These are phyloP conservation scores for Cystobasidium ongulense DNA, from an alignment of 768 basidiomycete genomes.

Conservation along the genomic window DNA sequence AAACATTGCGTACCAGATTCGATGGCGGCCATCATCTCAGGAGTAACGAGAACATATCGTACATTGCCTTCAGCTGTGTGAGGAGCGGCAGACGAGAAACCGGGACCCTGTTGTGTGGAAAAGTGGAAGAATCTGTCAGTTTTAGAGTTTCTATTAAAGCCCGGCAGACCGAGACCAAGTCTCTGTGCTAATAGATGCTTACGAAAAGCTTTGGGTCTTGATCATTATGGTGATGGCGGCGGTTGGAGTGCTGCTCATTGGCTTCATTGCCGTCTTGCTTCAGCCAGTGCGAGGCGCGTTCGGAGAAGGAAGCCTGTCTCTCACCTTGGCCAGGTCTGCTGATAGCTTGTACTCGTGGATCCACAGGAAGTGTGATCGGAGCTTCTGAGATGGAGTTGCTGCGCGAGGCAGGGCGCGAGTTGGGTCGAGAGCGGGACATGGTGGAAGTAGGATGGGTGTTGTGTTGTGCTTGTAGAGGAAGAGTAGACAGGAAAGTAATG, in stretches of 20 bases:
- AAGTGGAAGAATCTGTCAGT: neutral
- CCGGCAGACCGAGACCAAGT: neutral
- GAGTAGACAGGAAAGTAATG: neutral
- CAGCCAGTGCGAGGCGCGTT: neutral
- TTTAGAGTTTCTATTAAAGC: neutral
- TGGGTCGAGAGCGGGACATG: constrained; percentile 9
- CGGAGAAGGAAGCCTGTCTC: neutral
- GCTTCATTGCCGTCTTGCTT: neutral
- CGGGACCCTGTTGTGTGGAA: constrained; percentile 11
- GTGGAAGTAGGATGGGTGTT: neutral
- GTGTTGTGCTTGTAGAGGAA: neutral
- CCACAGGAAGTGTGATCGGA: constrained; percentile 36
- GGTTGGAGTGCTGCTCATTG: neutral
- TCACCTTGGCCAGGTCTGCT: constrained; percentile 4
- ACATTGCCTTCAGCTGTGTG: constrained; percentile 14
- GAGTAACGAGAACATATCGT: constrained; percentile 25
- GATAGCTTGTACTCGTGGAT: constrained; percentile 29
- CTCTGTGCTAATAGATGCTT: neutral
- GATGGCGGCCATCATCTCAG: constrained; percentile 23
- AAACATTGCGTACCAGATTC: constrained; percentile 27
- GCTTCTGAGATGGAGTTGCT: constrained; percentile 37
- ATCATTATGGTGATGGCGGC: neutral
- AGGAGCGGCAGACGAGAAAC: constrained; percentile 25
- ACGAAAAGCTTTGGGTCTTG: constrained; percentile 27
- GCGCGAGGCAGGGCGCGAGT: constrained; percentile 28